Base-by-base conservation (phyloP, 257 asterid genomes). In the Solanum infundibuliforme region DNA sequence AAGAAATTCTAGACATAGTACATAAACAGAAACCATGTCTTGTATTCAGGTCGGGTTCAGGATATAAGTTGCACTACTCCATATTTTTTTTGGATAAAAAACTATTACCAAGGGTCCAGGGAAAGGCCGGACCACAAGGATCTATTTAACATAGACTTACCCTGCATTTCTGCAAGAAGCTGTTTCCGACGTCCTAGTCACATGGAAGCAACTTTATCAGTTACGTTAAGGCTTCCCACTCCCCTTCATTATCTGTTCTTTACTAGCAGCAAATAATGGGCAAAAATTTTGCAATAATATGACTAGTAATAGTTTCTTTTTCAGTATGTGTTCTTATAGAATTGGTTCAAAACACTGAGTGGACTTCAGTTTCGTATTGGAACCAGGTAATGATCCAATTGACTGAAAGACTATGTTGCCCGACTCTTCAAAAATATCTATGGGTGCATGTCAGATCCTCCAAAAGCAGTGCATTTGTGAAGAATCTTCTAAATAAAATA, bases 81-180 rank as follows among this genome's bases (percentile, higher is more conserved):
- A 43, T 43, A 12, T 1, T 43, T 43, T 11, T 43, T 43, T 43
- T 43, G 48, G 48, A 43, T 43, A 43, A 43, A 43, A 43, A 43
- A 43, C 16, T 43, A 43, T 43, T 43, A 43, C 2, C 48, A 11
- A 39, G 32, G 32, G 32, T 65, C 16, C 1, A 0, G 1, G 32
- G 72, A 65, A n/a, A 2, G 32, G 32, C 0, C 2, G 0, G 0
- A n/a, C 72, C 34, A 5, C 34, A 65, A 2, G 7, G 72, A 2
- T 68, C 36, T 27, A 13, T 7, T 13, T 2, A 29, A 68, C 36
- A 23, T 0, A 68, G 35, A 0, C 21, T 27, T 66, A 66, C 74
- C 34, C 35, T 2, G 18, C 32, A 65, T 65, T 65, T 65, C 2
- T 65, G 1, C 34, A 66, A 66, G 35, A 27, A 1, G 35, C 0